Evolutionary conservation across 2,329 filamentous ascomycete species (phyloP).

Genomic region (Lecanicillium sp.): DNA sequence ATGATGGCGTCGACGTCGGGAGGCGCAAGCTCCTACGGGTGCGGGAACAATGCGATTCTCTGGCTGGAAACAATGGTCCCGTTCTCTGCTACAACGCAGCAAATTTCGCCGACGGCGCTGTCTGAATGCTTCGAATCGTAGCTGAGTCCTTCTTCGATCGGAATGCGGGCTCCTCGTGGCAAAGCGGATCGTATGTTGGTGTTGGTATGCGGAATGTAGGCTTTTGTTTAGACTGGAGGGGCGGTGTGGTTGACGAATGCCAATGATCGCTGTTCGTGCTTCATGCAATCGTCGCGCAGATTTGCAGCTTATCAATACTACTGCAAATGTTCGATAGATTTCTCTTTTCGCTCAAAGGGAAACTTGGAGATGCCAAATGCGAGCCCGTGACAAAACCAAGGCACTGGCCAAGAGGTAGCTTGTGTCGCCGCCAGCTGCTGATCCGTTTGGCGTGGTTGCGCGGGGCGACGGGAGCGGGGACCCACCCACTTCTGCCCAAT

Average conservation of each 20-base stretch:
- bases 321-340: too few relatives aligned
- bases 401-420: neutral
- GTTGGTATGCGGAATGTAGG: too few relatives aligned
- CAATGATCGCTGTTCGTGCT: conserved; percentile 1
- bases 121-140: conserved; percentile 4
- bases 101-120: neutral
- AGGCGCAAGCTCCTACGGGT: conserved; percentile 5
- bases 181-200: too few relatives aligned
- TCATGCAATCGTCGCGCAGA: neutral
- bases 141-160: too few relatives aligned
- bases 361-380: conserved; percentile 3
- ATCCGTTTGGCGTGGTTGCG: conserved; percentile 9
- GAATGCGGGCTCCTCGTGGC: too few relatives aligned
- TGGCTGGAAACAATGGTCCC: too few relatives aligned
- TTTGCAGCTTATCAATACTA: neutral
- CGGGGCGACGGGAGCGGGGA: conserved; percentile 8
- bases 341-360: neutral
- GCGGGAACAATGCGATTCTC: conserved; percentile 1
- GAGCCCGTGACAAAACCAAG: conserved; percentile 2
- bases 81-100: too few relatives aligned
- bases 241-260: too few relatives aligned
- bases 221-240: too few relatives aligned
- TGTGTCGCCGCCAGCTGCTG: conserved; percentile 1
- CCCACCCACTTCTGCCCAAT: conserved; percentile 1
- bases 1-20: conserved; percentile 40